A percentile compares a stretch with the other conserved stretches of the same genome.
Evolutionary conservation across 768 basidiomycete genomes (phyloP).

Genomic region (Neoboletus subvelutipes): DNA sequence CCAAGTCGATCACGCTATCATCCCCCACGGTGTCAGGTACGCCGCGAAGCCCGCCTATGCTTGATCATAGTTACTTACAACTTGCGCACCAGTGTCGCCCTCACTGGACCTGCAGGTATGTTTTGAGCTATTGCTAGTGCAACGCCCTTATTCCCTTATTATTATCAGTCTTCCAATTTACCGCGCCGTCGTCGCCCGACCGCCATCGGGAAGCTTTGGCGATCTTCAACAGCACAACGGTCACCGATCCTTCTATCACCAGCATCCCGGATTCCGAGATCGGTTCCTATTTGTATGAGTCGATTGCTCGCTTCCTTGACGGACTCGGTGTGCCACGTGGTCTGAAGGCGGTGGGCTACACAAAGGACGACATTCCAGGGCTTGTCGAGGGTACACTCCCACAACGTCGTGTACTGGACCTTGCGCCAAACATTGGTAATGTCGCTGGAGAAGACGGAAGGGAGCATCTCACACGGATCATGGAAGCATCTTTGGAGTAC

Average conservation of each 20-base stretch:
- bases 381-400: constrained; percentile 92
- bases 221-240: constrained; percentile 69
- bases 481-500: constrained; percentile 79
- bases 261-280: constrained; percentile 78
- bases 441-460: constrained; percentile 79
- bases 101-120: constrained; percentile 82
- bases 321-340: constrained; percentile 83
- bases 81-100: constrained; percentile 58
- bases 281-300: constrained; percentile 76
- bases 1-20: constrained; percentile 79
- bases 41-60: not conserved
- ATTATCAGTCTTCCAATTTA: constrained; percentile 83
- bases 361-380: constrained; percentile 58
- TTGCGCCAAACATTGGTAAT: constrained; percentile 88
- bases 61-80: not conserved
- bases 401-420: constrained; percentile 86
- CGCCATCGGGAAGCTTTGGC: constrained; percentile 88
- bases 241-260: constrained; percentile 67
- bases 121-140: constrained; percentile 7
- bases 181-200: constrained; percentile 88
- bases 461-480: constrained; percentile 77
- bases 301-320: constrained; percentile 87
- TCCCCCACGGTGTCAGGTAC: constrained; percentile 87
- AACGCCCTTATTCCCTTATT: not conserved
- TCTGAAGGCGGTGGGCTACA: constrained; percentile 78